phyloP scores from a whole-genome alignment of 2,329 filamentous ascomycete genomes.

The Fusarium goolgardi region DNA sequence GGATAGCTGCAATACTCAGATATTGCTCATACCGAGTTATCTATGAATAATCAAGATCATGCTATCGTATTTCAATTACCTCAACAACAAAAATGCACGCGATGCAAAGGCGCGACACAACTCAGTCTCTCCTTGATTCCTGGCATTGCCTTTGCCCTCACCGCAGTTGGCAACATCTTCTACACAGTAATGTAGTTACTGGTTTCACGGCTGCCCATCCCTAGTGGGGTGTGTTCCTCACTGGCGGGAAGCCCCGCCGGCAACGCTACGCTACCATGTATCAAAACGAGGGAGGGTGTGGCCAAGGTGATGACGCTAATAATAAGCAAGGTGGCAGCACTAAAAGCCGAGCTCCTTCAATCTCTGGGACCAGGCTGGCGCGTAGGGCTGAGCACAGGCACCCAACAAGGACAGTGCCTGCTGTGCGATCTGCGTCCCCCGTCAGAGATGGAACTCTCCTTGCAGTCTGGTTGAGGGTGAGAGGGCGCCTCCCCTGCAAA shows the following conservation, averaged over 20 bases:
- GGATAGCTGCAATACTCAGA: background rate
- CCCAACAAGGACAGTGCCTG: slow-evolving; percentile 10
- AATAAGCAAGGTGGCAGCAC: slow-evolving; percentile 40
- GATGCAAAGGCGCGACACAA: slow-evolving; percentile 15
- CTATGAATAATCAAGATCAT: background rate
- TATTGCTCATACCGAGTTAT: background rate
- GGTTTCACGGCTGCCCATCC: slow-evolving; percentile 9
- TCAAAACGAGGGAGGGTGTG: slow-evolving; percentile 38
- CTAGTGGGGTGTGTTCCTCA: slow-evolving; percentile 38
- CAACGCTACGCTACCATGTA: slow-evolving; percentile 9
- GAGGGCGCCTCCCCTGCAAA: slow-evolving; percentile 17
- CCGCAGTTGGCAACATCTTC: slow-evolving; percentile 32
- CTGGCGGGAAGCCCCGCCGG: slow-evolving; percentile 42
- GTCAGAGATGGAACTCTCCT: slow-evolving; percentile 30
- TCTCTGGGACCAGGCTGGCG: slow-evolving; percentile 36
- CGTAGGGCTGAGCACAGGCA: slow-evolving; percentile 48
- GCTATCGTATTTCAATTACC: background rate
- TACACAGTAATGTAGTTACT: background rate
- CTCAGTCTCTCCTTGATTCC: background rate
- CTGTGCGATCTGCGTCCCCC: slow-evolving; percentile 15
- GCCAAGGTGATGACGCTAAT: slow-evolving; percentile 44
- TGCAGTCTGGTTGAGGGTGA: background rate
- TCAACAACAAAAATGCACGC: background rate
- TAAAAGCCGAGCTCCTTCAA: slow-evolving; percentile 32
- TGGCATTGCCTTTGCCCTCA: slow-evolving; percentile 26